Percentiles rank a stretch among this genome's conserved stretches.
phyloP scores from a whole-genome alignment of 2,329 filamentous ascomycete species.

The Colletotrichum sp. region DNA sequence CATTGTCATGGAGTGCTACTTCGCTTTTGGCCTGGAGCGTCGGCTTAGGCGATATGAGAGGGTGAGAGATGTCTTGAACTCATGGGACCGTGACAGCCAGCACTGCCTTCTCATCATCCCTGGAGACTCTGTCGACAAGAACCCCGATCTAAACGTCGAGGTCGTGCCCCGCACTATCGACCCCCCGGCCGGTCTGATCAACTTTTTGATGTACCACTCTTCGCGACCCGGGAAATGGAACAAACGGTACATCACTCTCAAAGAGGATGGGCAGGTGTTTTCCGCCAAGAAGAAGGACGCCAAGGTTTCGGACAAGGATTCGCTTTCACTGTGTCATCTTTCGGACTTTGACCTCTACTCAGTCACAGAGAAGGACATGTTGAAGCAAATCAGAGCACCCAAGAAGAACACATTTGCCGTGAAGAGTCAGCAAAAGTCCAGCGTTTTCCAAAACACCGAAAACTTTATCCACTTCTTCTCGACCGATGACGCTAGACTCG shows the following conservation, averaged over 20 bases:
- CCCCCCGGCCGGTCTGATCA: constrained; percentile 65
- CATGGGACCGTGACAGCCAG: constrained; percentile 84
- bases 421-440: constrained; percentile 89
- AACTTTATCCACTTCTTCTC: constrained; percentile 95
- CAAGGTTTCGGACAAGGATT: constrained; percentile 67
- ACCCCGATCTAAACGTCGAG: constrained; percentile 67
- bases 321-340: constrained; percentile 77
- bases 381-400: constrained; percentile 78
- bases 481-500: constrained; percentile 72
- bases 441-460: constrained; percentile 79
- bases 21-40: constrained; percentile 77
- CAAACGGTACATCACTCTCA: constrained; percentile 80
- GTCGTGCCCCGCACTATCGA: constrained; percentile 63
- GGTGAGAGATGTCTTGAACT: constrained; percentile 87
- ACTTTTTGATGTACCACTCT: constrained; percentile 79
- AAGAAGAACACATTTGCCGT: constrained; percentile 87
- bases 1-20: constrained; percentile 80
- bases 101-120: constrained; percentile 75
- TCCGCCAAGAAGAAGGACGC: constrained; percentile 74
- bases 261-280: constrained; percentile 73
- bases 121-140: constrained; percentile 57
- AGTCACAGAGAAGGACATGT: constrained; percentile 70
- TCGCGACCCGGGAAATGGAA: constrained; percentile 86
- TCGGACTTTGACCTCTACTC: constrained; percentile 93
- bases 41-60: constrained; percentile 85